A percentile compares a stretch with the other conserved stretches of the same genome.
Conservation (phyloP, 2,329 filamentous ascomycete species). For the Phaeoacremonium minimum region DNA sequence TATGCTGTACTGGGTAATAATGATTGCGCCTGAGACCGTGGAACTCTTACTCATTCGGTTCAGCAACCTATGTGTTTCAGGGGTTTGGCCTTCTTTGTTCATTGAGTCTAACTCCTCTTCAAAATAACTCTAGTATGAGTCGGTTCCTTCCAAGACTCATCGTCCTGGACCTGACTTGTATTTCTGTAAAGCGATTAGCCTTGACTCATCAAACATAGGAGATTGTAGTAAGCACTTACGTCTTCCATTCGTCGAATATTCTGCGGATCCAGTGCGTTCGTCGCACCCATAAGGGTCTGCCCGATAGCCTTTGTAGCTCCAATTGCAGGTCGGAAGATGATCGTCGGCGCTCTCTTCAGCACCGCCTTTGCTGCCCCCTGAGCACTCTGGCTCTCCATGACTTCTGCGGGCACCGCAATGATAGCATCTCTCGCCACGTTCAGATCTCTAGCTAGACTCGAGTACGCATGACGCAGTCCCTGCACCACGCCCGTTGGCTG, state of each 20-base stretch:
- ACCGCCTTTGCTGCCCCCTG: conserved; percentile 77
- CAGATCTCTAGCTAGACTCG: conserved; percentile 82
- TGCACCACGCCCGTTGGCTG: conserved; percentile 87
- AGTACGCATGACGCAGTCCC: conserved; percentile 77
- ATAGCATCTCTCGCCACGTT: conserved; percentile 84
- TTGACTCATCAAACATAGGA: not conserved
- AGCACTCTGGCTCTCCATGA: conserved; percentile 81
- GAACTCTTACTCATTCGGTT: no score
- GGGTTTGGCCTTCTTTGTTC: no score
- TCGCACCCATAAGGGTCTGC: conserved; percentile 85
- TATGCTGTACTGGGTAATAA: no score
- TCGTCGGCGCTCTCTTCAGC: conserved; percentile 79
- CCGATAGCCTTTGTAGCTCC: conserved; percentile 86
- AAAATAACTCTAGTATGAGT: no score
- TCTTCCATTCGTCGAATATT: conserved; percentile 81
- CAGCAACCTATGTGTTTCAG: no score
- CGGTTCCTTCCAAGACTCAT: no score
- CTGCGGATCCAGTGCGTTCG: conserved; percentile 81
- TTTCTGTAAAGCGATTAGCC: conserved; percentile 9
- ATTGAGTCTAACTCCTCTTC: no score
- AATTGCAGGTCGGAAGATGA: conserved; percentile 85
- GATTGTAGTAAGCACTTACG: conserved; percentile 53
- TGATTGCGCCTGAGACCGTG: no score
- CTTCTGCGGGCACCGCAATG: conserved; percentile 87
- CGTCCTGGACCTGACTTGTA: conserved; percentile 9